Evolutionary conservation across 2,329 filamentous ascomycete species (phyloP), one percentile per base, ranked within the genome.

Genomic region (Alternaria ventricosa): DNA sequence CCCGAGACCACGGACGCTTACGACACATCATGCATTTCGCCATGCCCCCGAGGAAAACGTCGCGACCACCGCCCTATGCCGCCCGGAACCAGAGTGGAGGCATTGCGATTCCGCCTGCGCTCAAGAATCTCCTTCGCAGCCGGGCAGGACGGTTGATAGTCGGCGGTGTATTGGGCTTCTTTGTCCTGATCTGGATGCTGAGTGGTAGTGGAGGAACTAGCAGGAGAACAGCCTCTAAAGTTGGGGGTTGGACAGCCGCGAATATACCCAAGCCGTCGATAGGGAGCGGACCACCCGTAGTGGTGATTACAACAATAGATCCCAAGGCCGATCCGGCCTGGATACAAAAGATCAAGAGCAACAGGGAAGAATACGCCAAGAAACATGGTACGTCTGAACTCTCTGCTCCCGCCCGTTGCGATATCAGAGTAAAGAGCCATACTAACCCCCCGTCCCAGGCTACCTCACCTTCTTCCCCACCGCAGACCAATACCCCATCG

Each of bases 271-370:
- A 75, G 51, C 69, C 71, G 43, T 81, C 82, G 11, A 73, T 83
- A 44, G 83, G 83, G 23, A 84, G 83, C 18, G 75, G 77, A 6
- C 81, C 88, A 36, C 80, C 84, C 27, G 84, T 88, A 20, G 94
- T 98, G 30, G 84, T 99, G 55, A 92, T 99, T 64, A 97, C 96
- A 2, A 88, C 95, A 9, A 81, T 97, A 59, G 92, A 97, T 77
- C 86, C 89, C 62, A 83, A 85, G 55, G 84, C 90, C 71, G 89
- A 88, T 74, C 83, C 87, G 33, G 85, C 84, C 45, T 96, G 95
- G 81, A 84, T 91, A 59, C 85, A 90, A 61, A 88, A 88, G 72
- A 88, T 99, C 66, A 90, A 89, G 77, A 88, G 92, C 71, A 99
- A 99, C 80, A 86, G 96, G 72, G 86, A 91, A 75, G 87, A 91